These are phyloP conservation scores for Irpex rosettiformis DNA, from an alignment of 1,284 basidiomycete species.

Conservation along the genomic window DNA sequence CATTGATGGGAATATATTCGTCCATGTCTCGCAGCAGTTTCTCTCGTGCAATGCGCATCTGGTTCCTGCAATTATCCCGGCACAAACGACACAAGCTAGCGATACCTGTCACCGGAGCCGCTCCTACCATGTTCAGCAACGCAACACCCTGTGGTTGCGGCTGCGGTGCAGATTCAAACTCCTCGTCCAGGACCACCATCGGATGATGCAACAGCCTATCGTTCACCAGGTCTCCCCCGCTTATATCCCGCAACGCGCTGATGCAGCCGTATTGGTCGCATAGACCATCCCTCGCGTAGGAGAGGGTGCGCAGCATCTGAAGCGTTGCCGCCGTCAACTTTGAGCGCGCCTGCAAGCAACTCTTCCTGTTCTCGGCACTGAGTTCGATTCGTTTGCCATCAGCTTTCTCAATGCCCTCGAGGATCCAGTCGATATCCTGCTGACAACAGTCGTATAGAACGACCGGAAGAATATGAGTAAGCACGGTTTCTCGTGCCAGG, in stretches of 20 bases:
- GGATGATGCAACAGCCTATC: slow-evolving; percentile 4
- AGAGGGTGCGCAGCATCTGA: slow-evolving; percentile 2
- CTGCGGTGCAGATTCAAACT: not conserved
- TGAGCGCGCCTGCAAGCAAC: slow-evolving; percentile 1
- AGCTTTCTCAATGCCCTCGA: not conserved
- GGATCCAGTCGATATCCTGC: slow-evolving; percentile 5
- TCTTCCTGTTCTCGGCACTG: slow-evolving; percentile 5
- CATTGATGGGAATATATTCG: slow-evolving; percentile 5
- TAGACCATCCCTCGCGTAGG: slow-evolving; percentile 3
- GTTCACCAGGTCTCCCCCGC: slow-evolving; percentile 4
- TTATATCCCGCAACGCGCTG: slow-evolving; percentile 3
- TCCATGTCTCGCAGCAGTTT: slow-evolving; percentile 4
- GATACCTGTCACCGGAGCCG: slow-evolving; percentile 2
- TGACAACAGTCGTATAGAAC: slow-evolving; percentile 10
- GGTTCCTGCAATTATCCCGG: slow-evolving; percentile 7
- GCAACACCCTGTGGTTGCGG: not conserved
- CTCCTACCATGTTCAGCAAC: not conserved
- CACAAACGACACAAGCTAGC: slow-evolving; percentile 6
- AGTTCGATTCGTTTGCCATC: not conserved
- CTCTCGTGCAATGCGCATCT: slow-evolving; percentile 6
- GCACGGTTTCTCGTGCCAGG: slow-evolving; percentile 3
- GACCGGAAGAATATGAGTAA: slow-evolving; percentile 6
- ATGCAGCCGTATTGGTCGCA: slow-evolving; percentile 8
- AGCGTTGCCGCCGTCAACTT: slow-evolving; percentile 5
- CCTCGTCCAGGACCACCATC: slow-evolving; percentile 2